These are phyloP conservation scores for Hanseniaspora gamundiae DNA, from an alignment of 1,139 yeast genomes.

Conservation along the genomic window DNA sequence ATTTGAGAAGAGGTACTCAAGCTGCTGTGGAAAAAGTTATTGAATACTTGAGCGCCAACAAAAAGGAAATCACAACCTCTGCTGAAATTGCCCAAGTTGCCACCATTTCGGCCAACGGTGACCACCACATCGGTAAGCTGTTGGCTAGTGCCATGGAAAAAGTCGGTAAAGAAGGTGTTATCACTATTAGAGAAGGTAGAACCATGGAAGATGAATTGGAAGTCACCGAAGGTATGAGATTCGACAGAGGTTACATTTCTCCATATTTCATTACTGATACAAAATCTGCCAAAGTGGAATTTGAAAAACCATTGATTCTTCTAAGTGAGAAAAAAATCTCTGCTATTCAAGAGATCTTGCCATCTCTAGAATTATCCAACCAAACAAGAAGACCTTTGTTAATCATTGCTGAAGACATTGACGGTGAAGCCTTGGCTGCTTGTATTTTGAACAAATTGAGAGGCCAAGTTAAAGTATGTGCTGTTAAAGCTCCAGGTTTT, in stretches of 20 bases:
- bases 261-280: slow-evolving; percentile 97
- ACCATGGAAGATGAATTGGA: slow-evolving; percentile 94
- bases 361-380: slow-evolving; percentile 89
- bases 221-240: slow-evolving; percentile 98
- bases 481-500: slow-evolving; percentile 98
- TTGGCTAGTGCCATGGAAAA: slow-evolving; percentile 98
- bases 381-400: slow-evolving; percentile 91
- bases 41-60: slow-evolving; percentile 74
- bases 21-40: slow-evolving; percentile 97
- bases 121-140: slow-evolving; percentile 82
- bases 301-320: slow-evolving; percentile 85
- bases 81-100: slow-evolving; percentile 99
- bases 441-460: slow-evolving; percentile 96
- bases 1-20: slow-evolving; percentile 95
- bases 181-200: slow-evolving; percentile 95
- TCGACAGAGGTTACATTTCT: slow-evolving; percentile 96
- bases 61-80: slow-evolving; percentile 93
- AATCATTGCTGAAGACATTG: slow-evolving; percentile 93
- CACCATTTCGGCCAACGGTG: slow-evolving; percentile 97
- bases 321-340: slow-evolving; percentile 93
- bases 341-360: slow-evolving; percentile 83
- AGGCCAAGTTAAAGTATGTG: slow-evolving; percentile 98
- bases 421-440: slow-evolving; percentile 98
- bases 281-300: slow-evolving; percentile 93
- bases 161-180: slow-evolving; percentile 99